Evolutionary conservation across 495 filamentous ascomycete genomes (phyloP), one percentile per base, ranked within the genome.

Genomic region (Lineolata rhizophorae): DNA sequence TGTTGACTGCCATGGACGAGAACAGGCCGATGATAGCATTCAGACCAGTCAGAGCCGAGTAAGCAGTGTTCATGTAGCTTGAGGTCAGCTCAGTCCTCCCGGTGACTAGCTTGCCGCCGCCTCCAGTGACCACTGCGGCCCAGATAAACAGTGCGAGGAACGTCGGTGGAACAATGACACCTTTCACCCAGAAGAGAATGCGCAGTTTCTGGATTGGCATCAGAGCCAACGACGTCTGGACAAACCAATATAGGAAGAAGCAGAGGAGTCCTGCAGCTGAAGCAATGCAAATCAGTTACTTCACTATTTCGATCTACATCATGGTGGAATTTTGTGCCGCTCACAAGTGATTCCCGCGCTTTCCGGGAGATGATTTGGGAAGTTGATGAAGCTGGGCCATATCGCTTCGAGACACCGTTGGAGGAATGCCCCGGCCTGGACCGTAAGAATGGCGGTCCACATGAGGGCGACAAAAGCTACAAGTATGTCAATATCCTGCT

Each of bases 371-470:
- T 57, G 46, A 35, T 67, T 67, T 0, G 61, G 61, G 32, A 64
- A 52, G 27, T 58, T 53, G 13, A 55, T 54, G 41, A 69, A 76
- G 31, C 57, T 63, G 11, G 68, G 64, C 82, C 82, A 92, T 44
- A 91, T 81, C 1, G 81, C 58, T 35, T 54, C 42, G 27, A 65
- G 35, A 35, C 50, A 56, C 15, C 49, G 48, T 32, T 58, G 48
- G 14, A 61, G 40, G 38, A 56, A 60, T 27, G 41, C 49, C 11
- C 57, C 55, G 13, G 57, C 57, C 40, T 60, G 57, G 17, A 60
- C 56, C 18, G 49, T 55, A 31, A 65, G 53, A 20, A 58, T 59
- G 2, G 59, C 54, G 22, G 56, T 61, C 54, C 55, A 63, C 48
- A 63, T 55, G 18, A 60, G 50, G 18, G 58, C 54, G 26, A 62